Conservation (phyloP, 164 flowering plant species). For the Brasenia schreberi region DNA sequence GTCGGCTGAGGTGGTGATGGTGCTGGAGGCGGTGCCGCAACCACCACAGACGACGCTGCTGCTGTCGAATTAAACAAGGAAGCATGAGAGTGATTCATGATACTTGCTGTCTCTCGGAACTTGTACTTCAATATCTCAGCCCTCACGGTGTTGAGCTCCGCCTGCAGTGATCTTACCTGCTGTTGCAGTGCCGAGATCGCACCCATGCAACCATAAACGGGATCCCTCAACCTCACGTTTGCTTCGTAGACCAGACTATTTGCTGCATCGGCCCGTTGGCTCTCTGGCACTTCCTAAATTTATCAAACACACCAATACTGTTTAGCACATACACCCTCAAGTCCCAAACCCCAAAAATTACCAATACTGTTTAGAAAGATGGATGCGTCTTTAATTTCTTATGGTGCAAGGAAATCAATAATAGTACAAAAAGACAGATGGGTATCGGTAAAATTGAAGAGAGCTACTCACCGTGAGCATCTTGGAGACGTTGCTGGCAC, state of each 20-base stretch:
- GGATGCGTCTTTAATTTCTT: not conserved
- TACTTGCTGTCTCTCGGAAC: slow-evolving; percentile 38
- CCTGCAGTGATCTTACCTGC: slow-evolving; percentile 60
- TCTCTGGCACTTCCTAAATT: slow-evolving; percentile 22
- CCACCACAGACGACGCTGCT: slow-evolving; percentile 15
- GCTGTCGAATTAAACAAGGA: slow-evolving; percentile 26
- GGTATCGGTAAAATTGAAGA: no score
- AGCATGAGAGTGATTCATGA: slow-evolving; percentile 23
- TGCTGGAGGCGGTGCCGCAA: slow-evolving; percentile 16
- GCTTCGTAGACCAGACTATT: slow-evolving; percentile 70
- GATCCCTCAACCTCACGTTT: slow-evolving; percentile 55
- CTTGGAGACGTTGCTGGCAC: slow-evolving; percentile 46
- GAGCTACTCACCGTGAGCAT: slow-evolving; percentile 26
- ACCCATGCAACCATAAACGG: slow-evolving; percentile 71
- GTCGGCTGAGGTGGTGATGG: slow-evolving; percentile 15
- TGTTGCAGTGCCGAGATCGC: slow-evolving; percentile 60
- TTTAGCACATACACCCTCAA: no score
- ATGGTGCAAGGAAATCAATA: not conserved
- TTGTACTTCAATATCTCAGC: slow-evolving; percentile 62
- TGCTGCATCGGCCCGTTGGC: slow-evolving; percentile 72
- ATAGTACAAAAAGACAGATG: no score
- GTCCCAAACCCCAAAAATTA: no score
- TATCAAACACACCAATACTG: not conserved
- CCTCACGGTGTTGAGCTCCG: slow-evolving; percentile 65
- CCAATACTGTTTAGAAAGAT: no score